These are phyloP conservation scores for Abrus precatorius DNA, from an alignment of 306 rosid genomes.

Conservation along the genomic window DNA sequence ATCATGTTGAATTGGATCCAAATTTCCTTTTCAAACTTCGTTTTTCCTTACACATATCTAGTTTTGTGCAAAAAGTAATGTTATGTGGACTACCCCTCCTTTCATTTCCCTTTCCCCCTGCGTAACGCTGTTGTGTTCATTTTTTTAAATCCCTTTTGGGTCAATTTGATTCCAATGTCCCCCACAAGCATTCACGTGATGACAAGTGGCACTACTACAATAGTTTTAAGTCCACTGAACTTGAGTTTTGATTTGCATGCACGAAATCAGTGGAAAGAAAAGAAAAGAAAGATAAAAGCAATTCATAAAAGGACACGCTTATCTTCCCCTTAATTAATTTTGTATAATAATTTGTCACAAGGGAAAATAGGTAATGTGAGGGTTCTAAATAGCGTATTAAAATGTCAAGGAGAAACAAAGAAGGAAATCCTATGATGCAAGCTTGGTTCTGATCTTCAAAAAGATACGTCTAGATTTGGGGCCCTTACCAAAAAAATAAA, in stretches of 20 bases:
- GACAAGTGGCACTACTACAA: conserved; percentile 13
- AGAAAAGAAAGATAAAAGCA: not conserved
- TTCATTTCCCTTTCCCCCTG: conserved; percentile 38
- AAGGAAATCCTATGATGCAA: conserved; percentile 5
- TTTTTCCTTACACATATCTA: not conserved
- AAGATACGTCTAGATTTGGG: conserved; percentile 25
- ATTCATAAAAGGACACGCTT: not conserved
- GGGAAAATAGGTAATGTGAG: not conserved
- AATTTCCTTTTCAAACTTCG: conserved; percentile 10
- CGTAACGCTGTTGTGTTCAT: conserved; percentile 38
- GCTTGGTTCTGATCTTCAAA: conserved; percentile 26
- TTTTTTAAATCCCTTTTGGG: not conserved
- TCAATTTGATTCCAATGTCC: conserved; percentile 19
- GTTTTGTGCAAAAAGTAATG: not conserved
- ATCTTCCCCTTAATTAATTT: not conserved
- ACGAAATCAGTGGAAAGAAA: conserved; percentile 5
- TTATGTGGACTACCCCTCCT: conserved; percentile 36
- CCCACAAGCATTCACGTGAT: not conserved
- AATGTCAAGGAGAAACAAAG: not conserved
- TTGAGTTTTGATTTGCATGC: conserved; percentile 16
- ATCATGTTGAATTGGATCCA: not conserved
- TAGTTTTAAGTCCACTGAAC: conserved; percentile 21
- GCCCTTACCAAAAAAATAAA: not conserved
- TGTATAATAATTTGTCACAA: not conserved
- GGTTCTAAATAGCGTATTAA: not conserved